phyloP scores from a whole-genome alignment of 139 green algal species.

The Chlorella sorokiniana region DNA sequence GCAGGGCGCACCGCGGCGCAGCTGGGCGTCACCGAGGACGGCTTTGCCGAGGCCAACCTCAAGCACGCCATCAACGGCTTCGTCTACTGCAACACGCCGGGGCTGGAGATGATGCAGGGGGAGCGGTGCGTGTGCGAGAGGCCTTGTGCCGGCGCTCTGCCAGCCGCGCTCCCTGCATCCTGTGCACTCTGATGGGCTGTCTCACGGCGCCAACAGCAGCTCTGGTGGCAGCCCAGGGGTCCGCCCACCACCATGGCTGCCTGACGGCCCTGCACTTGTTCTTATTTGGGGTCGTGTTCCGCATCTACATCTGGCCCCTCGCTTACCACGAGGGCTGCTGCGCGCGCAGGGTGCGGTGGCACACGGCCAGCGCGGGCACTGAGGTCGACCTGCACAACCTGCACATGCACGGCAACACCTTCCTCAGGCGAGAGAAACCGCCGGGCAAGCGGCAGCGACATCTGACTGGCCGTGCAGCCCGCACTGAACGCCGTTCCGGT shows the following conservation, averaged over 20 bases:
- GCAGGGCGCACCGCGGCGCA: background rate
- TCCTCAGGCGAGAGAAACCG: conserved; percentile 17
- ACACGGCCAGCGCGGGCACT: conserved; percentile 37
- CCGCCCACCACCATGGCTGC: background rate
- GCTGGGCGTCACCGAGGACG: background rate
- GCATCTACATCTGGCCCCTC: background rate
- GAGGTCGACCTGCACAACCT: conserved; percentile 51
- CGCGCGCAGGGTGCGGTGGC: conserved; percentile 42
- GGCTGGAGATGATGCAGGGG: conserved; percentile 26
- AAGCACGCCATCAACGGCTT: conserved; percentile 55
- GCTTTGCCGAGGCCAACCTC: conserved; percentile 34
- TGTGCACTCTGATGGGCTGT: too few species aligned
- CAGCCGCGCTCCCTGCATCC: too few species aligned
- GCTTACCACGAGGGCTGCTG: too few species aligned
- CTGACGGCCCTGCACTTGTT: background rate
- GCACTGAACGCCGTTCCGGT: background rate
- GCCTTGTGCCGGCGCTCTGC: background rate
- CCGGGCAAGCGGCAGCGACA: too few species aligned
- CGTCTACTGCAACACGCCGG: conserved; percentile 41
- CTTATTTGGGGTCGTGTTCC: too few species aligned
- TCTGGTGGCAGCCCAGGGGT: too few species aligned
- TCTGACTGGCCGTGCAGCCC: background rate
- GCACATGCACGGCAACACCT: conserved; percentile 47
- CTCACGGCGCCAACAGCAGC: too few species aligned
- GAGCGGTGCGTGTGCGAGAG: conserved; percentile 6